Percentiles rank a stretch among this genome's conserved stretches.
Conservation (phyloP, 2,329 filamentous ascomycete species). For the Penicillium capsulatum region DNA sequence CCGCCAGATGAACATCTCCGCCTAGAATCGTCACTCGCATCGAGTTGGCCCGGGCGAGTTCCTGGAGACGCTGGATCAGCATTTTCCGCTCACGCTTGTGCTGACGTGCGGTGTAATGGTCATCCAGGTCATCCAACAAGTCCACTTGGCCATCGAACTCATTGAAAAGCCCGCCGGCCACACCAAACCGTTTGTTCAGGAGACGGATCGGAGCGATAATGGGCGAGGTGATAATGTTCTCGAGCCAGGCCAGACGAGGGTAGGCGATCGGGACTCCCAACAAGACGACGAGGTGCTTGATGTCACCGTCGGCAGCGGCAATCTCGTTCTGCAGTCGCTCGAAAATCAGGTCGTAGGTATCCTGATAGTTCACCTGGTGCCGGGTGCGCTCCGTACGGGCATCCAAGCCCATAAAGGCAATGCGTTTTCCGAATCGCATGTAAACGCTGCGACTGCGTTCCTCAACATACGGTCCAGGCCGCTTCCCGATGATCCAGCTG, state of each 20-base stretch:
- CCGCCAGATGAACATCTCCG: slow-evolving; percentile 62
- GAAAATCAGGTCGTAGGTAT: slow-evolving; percentile 61
- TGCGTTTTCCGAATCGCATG: slow-evolving; percentile 61
- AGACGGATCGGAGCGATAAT: slow-evolving; percentile 85
- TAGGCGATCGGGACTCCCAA: slow-evolving; percentile 68
- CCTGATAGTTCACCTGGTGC: slow-evolving; percentile 82
- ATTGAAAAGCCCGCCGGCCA: slow-evolving; percentile 85
- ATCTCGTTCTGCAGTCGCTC: slow-evolving; percentile 52
- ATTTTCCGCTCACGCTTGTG: slow-evolving; percentile 84
- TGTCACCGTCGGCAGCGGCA: slow-evolving; percentile 47
- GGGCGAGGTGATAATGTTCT: slow-evolving; percentile 84
- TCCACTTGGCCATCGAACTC: slow-evolving; percentile 77
- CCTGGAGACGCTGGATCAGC: slow-evolving; percentile 63
- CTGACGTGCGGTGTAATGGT: slow-evolving; percentile 80
- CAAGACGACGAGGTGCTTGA: slow-evolving; percentile 61
- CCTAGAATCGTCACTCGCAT: slow-evolving; percentile 60
- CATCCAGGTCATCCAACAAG: slow-evolving; percentile 61
- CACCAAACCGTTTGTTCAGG: slow-evolving; percentile 81
- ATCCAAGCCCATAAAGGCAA: slow-evolving; percentile 59
- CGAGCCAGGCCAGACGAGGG: slow-evolving; percentile 84
- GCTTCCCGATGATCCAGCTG: slow-evolving; percentile 73
- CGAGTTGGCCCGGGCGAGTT: slow-evolving; percentile 52
- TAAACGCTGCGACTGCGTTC: slow-evolving; percentile 59
- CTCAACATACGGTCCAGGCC: slow-evolving; percentile 64
- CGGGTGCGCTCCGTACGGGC: slow-evolving; percentile 72